Evolutionary conservation across 1,139 yeast genomes (phyloP).

Genomic region (Geotrichum siamense): DNA sequence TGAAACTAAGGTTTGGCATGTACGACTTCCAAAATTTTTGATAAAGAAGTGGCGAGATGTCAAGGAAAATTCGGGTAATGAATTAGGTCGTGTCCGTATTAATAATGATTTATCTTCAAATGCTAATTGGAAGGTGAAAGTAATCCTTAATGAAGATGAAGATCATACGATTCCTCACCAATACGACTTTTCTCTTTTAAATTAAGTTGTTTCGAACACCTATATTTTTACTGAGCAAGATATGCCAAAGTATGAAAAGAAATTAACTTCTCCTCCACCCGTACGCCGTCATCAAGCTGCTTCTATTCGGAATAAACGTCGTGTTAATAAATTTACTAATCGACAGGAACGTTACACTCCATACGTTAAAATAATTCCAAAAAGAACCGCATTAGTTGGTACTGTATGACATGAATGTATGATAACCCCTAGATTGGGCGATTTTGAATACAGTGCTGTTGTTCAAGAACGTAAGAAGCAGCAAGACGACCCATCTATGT

Average conservation of each 20-base stretch:
- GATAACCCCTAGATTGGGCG: conserved; percentile 69
- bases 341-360: conserved; percentile 24
- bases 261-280: conserved; percentile 32
- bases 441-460: conserved; percentile 58
- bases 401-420: conserved; percentile 90
- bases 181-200: conserved; percentile 71
- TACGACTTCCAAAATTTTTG: conserved; percentile 78
- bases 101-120: conserved; percentile 39
- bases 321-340: conserved; percentile 9
- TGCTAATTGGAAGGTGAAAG: conserved; percentile 32
- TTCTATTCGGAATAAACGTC: conserved; percentile 4
- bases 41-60: conserved; percentile 75
- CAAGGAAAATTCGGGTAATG: conserved; percentile 54
- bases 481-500: conserved; percentile 43
- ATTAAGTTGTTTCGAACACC: conserved; percentile 64
- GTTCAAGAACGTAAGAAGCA: conserved; percentile 46
- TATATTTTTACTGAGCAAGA: conserved; percentile 90
- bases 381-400: conserved; percentile 79
- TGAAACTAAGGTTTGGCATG: conserved; percentile 72
- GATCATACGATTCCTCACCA: conserved; percentile 63
- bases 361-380: conserved; percentile 30
- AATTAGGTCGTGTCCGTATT: conserved; percentile 75
- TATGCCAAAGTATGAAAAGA: conserved; percentile 55
- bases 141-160: conserved; percentile 38
- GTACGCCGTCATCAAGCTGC: conserved; percentile 21